Percentiles rank a stretch among this genome's conserved stretches.
phyloP scores from a whole-genome alignment of 2,329 filamentous ascomycete genomes.

The Onygena corvina region DNA sequence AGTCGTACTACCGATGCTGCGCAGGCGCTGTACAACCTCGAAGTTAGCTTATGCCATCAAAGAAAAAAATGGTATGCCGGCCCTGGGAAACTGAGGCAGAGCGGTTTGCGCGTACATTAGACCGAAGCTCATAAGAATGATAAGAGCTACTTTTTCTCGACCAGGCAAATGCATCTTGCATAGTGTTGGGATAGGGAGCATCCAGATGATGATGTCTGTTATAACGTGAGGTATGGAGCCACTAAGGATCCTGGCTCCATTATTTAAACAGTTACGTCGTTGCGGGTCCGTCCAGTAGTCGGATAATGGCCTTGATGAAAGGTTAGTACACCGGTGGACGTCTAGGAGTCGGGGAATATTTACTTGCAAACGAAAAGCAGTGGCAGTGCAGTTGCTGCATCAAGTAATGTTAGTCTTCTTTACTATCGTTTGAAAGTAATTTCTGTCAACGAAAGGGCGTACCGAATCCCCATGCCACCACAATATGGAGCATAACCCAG shows the following conservation, averaged over 20 bases:
- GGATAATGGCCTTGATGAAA: slow-evolving; percentile 10
- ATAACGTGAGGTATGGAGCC: slow-evolving; percentile 13
- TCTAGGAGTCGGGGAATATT: background rate
- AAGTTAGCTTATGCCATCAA: background rate
- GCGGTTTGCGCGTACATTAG: slow-evolving; percentile 11
- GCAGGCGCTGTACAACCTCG: slow-evolving; percentile 11
- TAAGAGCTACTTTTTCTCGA: slow-evolving; percentile 13
- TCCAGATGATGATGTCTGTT: slow-evolving; percentile 13
- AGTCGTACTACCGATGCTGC: slow-evolving; percentile 13
- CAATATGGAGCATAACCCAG: slow-evolving; percentile 14
- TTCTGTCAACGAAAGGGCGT: background rate
- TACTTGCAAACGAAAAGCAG: slow-evolving; percentile 16
- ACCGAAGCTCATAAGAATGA: slow-evolving; percentile 16
- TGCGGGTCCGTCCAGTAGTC: slow-evolving; percentile 11
- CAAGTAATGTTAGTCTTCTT: background rate
- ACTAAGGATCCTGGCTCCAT: slow-evolving; percentile 10
- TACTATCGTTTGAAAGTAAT: background rate
- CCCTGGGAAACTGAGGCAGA: background rate
- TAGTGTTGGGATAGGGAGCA: slow-evolving; percentile 16
- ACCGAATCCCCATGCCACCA: slow-evolving; percentile 15
- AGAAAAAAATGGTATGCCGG: background rate
- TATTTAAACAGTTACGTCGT: slow-evolving; percentile 10
- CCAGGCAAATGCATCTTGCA: slow-evolving; percentile 13
- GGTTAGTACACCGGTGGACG: background rate
- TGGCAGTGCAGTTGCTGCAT: slow-evolving; percentile 12